These are phyloP conservation scores for Talaromyces borbonicus DNA, from an alignment of 495 filamentous ascomycete species.

Conservation along the genomic window DNA sequence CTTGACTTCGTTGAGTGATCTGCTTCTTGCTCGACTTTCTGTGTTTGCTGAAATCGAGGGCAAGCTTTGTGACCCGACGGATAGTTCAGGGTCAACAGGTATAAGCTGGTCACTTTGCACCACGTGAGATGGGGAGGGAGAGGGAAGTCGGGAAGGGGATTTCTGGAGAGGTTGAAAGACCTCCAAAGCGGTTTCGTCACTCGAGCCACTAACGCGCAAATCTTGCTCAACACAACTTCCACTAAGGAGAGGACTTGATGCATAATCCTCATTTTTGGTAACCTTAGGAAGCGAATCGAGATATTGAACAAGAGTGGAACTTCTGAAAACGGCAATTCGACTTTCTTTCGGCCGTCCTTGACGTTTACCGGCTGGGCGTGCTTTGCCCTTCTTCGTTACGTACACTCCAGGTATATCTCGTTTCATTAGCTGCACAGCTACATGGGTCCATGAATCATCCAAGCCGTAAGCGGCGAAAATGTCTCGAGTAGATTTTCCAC, in stretches of 20 bases:
- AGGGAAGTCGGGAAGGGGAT: too few relatives aligned
- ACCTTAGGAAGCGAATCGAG: conserved; percentile 3
- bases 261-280: neutral
- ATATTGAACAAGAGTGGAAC: conserved; percentile 2
- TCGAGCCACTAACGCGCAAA: too few relatives aligned
- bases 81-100: too few relatives aligned
- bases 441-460: conserved; percentile 37
- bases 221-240: too few relatives aligned
- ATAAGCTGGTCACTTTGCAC: too few relatives aligned
- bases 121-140: too few relatives aligned
- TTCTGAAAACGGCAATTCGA: conserved; percentile 43
- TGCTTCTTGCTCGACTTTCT: too few relatives aligned
- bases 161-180: too few relatives aligned
- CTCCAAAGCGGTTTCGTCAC: too few relatives aligned
- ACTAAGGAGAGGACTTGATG: neutral
- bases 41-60: too few relatives aligned
- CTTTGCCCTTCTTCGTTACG: conserved; percentile 37
- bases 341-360: conserved; percentile 42
- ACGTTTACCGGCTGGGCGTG: conserved; percentile 30
- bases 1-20: too few relatives aligned
- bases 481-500: conserved; percentile 25
- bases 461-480: conserved; percentile 31
- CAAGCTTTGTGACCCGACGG: too few relatives aligned
- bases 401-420: conserved; percentile 39
- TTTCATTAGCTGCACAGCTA: conserved; percentile 30